A percentile compares a stretch with the other conserved stretches of the same genome.
phyloP scores from a whole-genome alignment of 2,329 filamentous ascomycete genomes.

The Pseudocercospora pini-densiflorae region DNA sequence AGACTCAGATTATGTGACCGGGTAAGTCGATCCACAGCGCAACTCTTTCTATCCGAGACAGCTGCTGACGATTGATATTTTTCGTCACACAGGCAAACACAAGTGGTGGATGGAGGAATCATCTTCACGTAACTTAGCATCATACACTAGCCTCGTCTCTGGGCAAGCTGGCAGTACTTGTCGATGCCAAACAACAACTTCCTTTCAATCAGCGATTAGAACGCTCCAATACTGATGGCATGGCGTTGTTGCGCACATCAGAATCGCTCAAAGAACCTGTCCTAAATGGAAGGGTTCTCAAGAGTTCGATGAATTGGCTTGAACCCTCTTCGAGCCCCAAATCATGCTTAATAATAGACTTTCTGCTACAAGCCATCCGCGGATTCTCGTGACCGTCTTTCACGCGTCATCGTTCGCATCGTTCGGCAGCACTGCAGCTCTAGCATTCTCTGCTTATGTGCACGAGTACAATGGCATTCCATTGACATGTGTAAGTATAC shows the following conservation, averaged over 20 bases:
- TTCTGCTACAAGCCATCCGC: not conserved
- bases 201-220: not conserved
- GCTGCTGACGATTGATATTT: not conserved
- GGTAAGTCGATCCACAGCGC: constrained; percentile 61
- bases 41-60: not conserved
- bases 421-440: not conserved
- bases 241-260: not conserved
- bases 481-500: not conserved
- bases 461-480: not conserved
- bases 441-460: not conserved
- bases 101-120: constrained; percentile 54
- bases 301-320: not conserved
- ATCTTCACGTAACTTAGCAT: constrained; percentile 34
- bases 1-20: constrained; percentile 68
- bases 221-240: not conserved
- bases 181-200: not conserved
- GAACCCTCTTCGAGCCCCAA: not conserved
- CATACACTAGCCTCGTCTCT: not conserved
- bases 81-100: constrained; percentile 57
- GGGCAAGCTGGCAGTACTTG: not conserved
- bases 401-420: not conserved
- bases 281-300: not conserved
- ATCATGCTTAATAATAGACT: not conserved
- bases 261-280: not conserved
- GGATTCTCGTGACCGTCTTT: not conserved